Evolutionary conservation across 805 yeast species (phyloP), one percentile per base, ranked within the genome.

Genomic region (Teunomyces lycoperdinae): DNA sequence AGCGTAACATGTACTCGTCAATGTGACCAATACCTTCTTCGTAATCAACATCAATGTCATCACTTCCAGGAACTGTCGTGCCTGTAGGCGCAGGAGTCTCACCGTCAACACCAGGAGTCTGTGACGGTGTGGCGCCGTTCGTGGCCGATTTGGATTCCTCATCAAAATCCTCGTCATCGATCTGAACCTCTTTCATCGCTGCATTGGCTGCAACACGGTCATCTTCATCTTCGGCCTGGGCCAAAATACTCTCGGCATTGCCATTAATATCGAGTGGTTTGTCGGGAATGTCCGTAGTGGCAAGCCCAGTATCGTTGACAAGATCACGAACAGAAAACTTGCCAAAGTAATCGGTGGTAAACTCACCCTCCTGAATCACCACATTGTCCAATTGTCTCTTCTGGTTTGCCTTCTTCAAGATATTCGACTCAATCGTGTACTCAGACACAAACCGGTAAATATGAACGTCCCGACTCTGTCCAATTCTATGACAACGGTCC

Each of bases 401-500:
- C 66, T 92, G 98, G 58, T 91, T 90, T 2, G 98, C 97, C 64
- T 92, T 92, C 58, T 83, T 83, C 68, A 94, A 77, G 55, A 94
- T 94, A 68, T 94, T 94, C 24, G 96, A 88, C 67, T 94, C 99
- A 51, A 94, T 94, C 3, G 99, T 94, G 70, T 81, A 89, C 69
- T 94, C 99, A 26, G 96, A 87, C 24, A 94, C 98, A 67, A 94
- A 87, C 51, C 99, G 76, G 71, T 95, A 94, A 48, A 94, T 94
- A 66, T 94, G 99, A 31, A 94, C 99, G 63, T 94, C 99, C 60
- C 99, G 78, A 13, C 96, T 89, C 66, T 94, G 99, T 5, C 99
- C 99, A 64, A 94, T 94, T 74, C 99, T 85, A 66, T 94, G 99
- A 70, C 98, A 94, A 66, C 99, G 84, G 69, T 94, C 99, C 68